phyloP scores from a whole-genome alignment of 169 alveolate species.

The Plasmodium malariae region DNA sequence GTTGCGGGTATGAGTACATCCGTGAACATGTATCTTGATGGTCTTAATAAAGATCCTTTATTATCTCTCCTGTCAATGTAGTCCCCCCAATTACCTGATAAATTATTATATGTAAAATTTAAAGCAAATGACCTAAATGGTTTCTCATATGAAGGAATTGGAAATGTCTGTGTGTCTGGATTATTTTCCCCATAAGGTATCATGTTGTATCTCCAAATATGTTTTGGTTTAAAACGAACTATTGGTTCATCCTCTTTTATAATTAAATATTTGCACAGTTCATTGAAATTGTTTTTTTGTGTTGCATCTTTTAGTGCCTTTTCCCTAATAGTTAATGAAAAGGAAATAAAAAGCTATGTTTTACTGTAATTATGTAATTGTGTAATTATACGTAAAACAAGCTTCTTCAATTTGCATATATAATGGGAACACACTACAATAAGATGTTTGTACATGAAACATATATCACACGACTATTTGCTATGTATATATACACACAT shows the following conservation, averaged over 20 bases:
- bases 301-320: constrained; percentile 84
- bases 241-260: constrained; percentile 81
- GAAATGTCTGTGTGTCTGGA: constrained; percentile 86
- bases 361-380: too few relatives aligned
- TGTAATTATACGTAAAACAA: too few relatives aligned
- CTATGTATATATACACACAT: too few relatives aligned
- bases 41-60: constrained; percentile 89
- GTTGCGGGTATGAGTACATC: constrained; percentile 88
- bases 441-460: too few relatives aligned
- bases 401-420: too few relatives aligned
- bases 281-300: constrained; percentile 80
- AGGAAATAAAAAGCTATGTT: constrained; percentile 9
- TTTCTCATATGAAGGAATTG: constrained; percentile 87
- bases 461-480: too few relatives aligned
- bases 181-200: constrained; percentile 90
- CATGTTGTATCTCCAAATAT: constrained; percentile 85
- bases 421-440: too few relatives aligned
- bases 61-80: constrained; percentile 90
- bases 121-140: constrained; percentile 90
- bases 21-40: constrained; percentile 90
- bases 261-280: constrained; percentile 77
- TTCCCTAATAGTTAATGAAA: constrained; percentile 72
- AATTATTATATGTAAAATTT: constrained; percentile 90
- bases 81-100: constrained; percentile 93
- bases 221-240: constrained; percentile 76